Evolutionary conservation across 1,284 basidiomycete species (phyloP), one percentile per base, ranked within the genome.

Genomic region (Athelia sp.): DNA sequence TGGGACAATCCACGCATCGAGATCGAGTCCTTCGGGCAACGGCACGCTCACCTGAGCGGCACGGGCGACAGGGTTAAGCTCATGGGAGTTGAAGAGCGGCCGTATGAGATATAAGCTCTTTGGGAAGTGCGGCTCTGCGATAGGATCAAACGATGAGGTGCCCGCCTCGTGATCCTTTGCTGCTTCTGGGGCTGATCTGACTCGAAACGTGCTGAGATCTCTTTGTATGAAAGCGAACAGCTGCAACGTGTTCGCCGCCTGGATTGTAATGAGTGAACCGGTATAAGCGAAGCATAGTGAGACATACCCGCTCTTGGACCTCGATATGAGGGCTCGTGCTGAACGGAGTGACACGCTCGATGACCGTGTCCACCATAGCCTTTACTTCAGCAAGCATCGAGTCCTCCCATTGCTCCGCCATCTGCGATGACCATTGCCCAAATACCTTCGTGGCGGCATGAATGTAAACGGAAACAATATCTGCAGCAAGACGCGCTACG

Each of bases 391-490:
- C 69, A 24, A 87, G 64, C 50, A 81, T 74, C 45, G 84, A 82
- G 31, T 84, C 78, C 46, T 81, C 78, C 94, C 95, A 98, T 18
- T 74, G 66, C 29, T 81, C 72, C 0, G 91, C 86, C 14, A 89
- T 69, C 31, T 85, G 79, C 0, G 87, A 81, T 2, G 87, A 79
- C 86, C 93, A 96, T 50, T 75, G 74, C 8, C 90, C 93, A 61
- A 94, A 96, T 17, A 97, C 78, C 67, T 98, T 98, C 53, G 84
- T 77, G 1, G 83, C 80, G 24, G 90, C 82, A 62, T 95, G 92
- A 26, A 98, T 72, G 57, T 90, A 94, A 1, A 90, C 76, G 0
- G 87, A 74, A 35, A 89, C 75, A 21, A 81, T 84, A 15, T 83
- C 78, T 0, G 87, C 68, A 0, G 81, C 62, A 10, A 87, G 73